Evolutionary conservation across 352 stramenopile species (phyloP).

Genomic region (Globisporangium nodosum): DNA sequence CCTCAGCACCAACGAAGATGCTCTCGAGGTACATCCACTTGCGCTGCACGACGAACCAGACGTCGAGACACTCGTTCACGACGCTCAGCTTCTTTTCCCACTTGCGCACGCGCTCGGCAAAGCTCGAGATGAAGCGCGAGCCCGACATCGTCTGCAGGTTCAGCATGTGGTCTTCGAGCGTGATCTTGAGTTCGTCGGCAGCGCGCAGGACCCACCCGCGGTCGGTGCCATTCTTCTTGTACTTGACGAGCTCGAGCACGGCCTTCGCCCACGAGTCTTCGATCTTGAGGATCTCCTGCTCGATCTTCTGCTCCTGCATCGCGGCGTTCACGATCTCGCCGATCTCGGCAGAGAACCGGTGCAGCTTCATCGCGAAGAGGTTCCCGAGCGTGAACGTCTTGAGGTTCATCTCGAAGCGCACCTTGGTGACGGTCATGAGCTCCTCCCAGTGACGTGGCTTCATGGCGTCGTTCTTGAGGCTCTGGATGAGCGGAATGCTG

Average conservation of each 20-base stretch:
- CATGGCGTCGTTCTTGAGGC: conserved; percentile 93
- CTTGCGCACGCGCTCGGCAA: conserved; percentile 85
- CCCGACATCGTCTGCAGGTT: conserved; percentile 89
- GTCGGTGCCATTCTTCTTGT: conserved; percentile 89
- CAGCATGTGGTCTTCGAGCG: conserved; percentile 85
- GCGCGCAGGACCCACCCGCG: conserved; percentile 79
- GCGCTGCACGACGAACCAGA: conserved; percentile 92
- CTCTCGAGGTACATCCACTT: conserved; percentile 96
- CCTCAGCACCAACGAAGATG: conserved; percentile 92
- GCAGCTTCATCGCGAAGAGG: conserved; percentile 91
- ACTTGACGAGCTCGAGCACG: conserved; percentile 88
- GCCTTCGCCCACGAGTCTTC: conserved; percentile 89
- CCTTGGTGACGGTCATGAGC: conserved; percentile 85
- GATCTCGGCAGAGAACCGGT: conserved; percentile 88
- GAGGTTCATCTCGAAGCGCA: conserved; percentile 91
- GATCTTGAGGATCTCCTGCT: conserved; percentile 91
- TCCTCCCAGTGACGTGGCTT: conserved; percentile 90
- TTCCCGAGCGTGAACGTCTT: conserved; percentile 91
- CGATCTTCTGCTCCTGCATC: conserved; percentile 93
- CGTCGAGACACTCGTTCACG: conserved; percentile 89
- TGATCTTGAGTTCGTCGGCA: conserved; percentile 79
- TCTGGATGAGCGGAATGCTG: conserved; percentile 91
- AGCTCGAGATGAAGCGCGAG: conserved; percentile 89
- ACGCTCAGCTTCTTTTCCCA: conserved; percentile 90
- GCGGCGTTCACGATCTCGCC: conserved; percentile 91